These are phyloP conservation scores for Biancaea sappan DNA, from an alignment of 306 rosid genomes.

Conservation along the genomic window DNA sequence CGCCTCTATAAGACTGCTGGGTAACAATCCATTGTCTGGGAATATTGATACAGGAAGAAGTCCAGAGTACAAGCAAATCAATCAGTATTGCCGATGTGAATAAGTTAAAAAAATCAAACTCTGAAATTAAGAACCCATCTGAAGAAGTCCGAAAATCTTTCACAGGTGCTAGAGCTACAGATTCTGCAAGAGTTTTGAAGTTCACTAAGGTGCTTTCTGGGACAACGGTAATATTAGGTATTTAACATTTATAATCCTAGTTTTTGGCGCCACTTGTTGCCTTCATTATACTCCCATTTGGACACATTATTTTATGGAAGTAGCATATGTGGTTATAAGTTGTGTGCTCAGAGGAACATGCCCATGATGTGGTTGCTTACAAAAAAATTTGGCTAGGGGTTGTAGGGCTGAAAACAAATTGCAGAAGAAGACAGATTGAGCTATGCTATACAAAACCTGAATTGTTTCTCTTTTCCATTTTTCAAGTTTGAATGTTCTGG, in stretches of 20 bases:
- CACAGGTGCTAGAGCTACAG: slow-evolving; percentile 81
- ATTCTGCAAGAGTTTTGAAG: slow-evolving; percentile 78
- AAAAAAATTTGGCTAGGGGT: neutral
- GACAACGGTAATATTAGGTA: slow-evolving; percentile 74
- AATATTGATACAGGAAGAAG: slow-evolving; percentile 60
- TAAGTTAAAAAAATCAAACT: slow-evolving; percentile 49
- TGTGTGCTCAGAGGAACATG: neutral
- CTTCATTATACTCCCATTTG: slow-evolving; percentile 1
- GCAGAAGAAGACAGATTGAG: neutral
- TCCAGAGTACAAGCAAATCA: slow-evolving; percentile 45
- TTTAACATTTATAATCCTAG: neutral
- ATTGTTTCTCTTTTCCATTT: neutral
- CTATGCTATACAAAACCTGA: neutral
- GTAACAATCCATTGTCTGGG: slow-evolving; percentile 9
- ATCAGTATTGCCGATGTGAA: slow-evolving; percentile 37
- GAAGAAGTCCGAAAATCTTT: slow-evolving; percentile 55
- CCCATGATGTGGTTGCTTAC: neutral
- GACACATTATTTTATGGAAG: neutral
- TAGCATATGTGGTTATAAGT: slow-evolving; percentile 3
- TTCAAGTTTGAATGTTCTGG: neutral
- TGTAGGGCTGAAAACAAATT: neutral
- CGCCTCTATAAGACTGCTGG: neutral
- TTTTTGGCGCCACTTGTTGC: neutral
- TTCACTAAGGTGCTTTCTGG: slow-evolving; percentile 82
- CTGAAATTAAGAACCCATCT: slow-evolving; percentile 36